Evolutionary conservation across 345 rosid species (phyloP).

Genomic region (Camelina sativa): DNA sequence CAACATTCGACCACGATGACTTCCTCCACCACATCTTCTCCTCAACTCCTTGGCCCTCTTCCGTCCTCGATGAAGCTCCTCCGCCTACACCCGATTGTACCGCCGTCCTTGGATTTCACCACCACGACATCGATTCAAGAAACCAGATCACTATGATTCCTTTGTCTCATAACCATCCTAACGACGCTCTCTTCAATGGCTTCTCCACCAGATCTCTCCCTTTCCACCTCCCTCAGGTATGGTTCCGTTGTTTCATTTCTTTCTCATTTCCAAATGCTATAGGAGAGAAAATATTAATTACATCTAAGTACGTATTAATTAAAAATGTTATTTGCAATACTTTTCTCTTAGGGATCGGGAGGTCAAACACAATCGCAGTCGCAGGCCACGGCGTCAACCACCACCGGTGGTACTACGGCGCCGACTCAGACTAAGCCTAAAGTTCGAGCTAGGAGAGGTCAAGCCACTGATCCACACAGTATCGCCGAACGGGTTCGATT

Average conservation of each 20-base stretch:
- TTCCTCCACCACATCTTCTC: conserved; percentile 85
- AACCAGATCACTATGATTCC: conserved; percentile 57
- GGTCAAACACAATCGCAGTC: conserved; percentile 49
- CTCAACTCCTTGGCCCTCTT: conserved; percentile 56
- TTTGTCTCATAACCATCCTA: conserved; percentile 35
- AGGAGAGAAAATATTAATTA: background rate
- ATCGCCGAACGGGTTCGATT: conserved; percentile 84
- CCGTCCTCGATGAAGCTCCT: conserved; percentile 31
- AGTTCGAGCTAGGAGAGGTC: conserved; percentile 95
- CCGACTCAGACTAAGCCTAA: conserved; percentile 69
- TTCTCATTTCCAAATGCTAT: background rate
- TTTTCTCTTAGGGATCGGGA: conserved; percentile 40
- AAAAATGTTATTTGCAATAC: background rate
- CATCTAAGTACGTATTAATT: background rate
- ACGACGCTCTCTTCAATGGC: conserved; percentile 63
- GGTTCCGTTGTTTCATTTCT: conserved; percentile 5
- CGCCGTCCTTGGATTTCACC: conserved; percentile 32
- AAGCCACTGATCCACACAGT: conserved; percentile 99
- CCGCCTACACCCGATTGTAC: conserved; percentile 28
- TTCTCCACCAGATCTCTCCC: conserved; percentile 73
- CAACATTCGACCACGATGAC: conserved; percentile 59
- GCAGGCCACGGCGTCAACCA: conserved; percentile 51
- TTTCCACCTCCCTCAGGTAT: conserved; percentile 64
- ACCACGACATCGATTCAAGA: conserved; percentile 58
- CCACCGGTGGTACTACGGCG: conserved; percentile 43